Percentiles rank a stretch among this genome's conserved stretches.
Evolutionary conservation across 495 filamentous ascomycete genomes (phyloP).

Genomic region (Oidiodendron maius): DNA sequence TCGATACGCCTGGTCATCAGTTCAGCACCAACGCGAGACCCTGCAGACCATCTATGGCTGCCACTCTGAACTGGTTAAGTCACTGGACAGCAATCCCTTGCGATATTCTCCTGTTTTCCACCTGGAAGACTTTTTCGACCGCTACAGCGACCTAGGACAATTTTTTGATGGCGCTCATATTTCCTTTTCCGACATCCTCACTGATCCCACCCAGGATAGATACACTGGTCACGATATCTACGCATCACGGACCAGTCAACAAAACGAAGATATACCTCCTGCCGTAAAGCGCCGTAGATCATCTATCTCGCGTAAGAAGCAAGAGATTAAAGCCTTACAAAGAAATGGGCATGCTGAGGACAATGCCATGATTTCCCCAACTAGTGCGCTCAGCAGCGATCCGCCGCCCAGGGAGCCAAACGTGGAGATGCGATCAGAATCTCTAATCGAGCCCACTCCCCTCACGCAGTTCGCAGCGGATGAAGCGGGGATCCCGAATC

Average conservation of each 20-base stretch:
- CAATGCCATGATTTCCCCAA: slow-evolving; percentile 14
- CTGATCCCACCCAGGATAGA: slow-evolving; percentile 41
- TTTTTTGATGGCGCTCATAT: slow-evolving; percentile 46
- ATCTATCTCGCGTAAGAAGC: slow-evolving; percentile 14
- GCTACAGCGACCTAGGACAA: slow-evolving; percentile 50
- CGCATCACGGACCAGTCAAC: slow-evolving; percentile 21
- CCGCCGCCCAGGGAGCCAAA: background rate
- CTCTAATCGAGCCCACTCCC: slow-evolving; percentile 13
- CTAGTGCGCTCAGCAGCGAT: background rate
- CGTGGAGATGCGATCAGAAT: slow-evolving; percentile 6
- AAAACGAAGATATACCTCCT: background rate
- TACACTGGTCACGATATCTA: slow-evolving; percentile 40
- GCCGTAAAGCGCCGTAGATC: slow-evolving; percentile 13
- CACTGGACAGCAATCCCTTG: slow-evolving; percentile 55
- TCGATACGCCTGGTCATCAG: slow-evolving; percentile 65
- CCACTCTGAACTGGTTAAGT: slow-evolving; percentile 69
- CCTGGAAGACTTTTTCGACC: slow-evolving; percentile 80
- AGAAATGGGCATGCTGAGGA: background rate
- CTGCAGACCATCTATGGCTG: slow-evolving; percentile 66
- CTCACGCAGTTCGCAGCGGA: slow-evolving; percentile 9
- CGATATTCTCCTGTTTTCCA: slow-evolving; percentile 75
- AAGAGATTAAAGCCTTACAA: background rate
- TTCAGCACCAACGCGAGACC: slow-evolving; percentile 73
- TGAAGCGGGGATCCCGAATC: slow-evolving; percentile 14
- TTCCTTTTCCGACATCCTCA: slow-evolving; percentile 30